Conservation (phyloP, 768 basidiomycete genomes). For the Mycena sanguinolenta region DNA sequence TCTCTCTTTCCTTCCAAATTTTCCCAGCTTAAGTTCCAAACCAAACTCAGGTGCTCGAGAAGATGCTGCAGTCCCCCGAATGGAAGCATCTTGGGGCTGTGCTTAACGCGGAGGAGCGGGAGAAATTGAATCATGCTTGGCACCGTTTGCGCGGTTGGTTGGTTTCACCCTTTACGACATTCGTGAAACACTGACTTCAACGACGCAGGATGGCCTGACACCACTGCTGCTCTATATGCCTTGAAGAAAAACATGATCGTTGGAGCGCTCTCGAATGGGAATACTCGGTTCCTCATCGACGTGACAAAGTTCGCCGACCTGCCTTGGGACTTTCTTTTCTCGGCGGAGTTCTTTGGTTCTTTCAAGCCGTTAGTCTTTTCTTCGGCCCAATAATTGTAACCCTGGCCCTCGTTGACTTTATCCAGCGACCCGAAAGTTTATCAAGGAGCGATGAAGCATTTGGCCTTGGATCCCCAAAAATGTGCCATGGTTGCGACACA, state of each 20-base stretch:
- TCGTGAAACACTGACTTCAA: neutral
- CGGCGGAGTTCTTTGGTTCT: slow-evolving; percentile 69
- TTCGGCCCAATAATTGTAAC: neutral
- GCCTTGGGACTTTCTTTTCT: slow-evolving; percentile 76
- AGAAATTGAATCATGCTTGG: slow-evolving; percentile 65
- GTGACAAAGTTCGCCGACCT: slow-evolving; percentile 75
- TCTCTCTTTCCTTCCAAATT: neutral
- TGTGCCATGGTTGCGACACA: slow-evolving; percentile 79
- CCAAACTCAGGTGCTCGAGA: slow-evolving; percentile 64
- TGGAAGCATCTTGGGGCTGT: slow-evolving; percentile 63
- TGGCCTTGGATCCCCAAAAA: slow-evolving; percentile 61
- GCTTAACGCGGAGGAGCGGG: slow-evolving; percentile 61
- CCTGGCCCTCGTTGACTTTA: neutral
- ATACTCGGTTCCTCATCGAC: slow-evolving; percentile 69
- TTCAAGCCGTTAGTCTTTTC: slow-evolving; percentile 71
- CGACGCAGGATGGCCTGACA: slow-evolving; percentile 69
- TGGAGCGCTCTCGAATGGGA: slow-evolving; percentile 74
- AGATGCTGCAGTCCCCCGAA: slow-evolving; percentile 61
- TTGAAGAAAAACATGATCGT: slow-evolving; percentile 67
- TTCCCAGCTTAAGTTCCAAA: neutral
- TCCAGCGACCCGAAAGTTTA: slow-evolving; percentile 67
- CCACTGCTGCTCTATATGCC: slow-evolving; percentile 59
- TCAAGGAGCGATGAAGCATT: slow-evolving; percentile 61
- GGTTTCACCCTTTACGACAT: neutral
- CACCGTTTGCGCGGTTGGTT: slow-evolving; percentile 67